Base-by-base conservation (phyloP, 2,329 filamentous ascomycete species). In the Mycosphaerella sp. region DNA sequence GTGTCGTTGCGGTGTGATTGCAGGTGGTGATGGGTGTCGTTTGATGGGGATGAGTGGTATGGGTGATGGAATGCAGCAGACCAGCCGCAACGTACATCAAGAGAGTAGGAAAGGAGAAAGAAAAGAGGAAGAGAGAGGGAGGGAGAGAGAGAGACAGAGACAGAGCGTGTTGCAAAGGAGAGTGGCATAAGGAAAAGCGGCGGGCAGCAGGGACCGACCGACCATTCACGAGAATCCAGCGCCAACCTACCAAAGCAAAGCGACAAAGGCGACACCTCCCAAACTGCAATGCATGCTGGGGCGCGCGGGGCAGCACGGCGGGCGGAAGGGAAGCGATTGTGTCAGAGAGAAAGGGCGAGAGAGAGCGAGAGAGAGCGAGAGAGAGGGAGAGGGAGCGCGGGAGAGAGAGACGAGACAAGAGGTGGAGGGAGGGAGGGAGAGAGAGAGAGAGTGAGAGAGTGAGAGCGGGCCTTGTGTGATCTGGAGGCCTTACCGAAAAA, bases 81-180 rank as follows among this genome's bases (percentile, higher is more conserved):
- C 41, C 51, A 45, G 34, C 21, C 7, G 38, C 29, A 32, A 23
- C 40, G 34, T 36, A 11, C n/a, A 44, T 17, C 40, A 31, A 36
- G 48, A 43, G 36, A 31, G 50, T 34, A 52, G 45, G 54, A 56
- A 56, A 55, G 52, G 36, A 48, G 43, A 50, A 46, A 45, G 45
- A 47, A 53, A 57, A 53, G 45, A 45, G 53, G 45, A 51, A 50
- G 42, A 46, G 58, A 42, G 31, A 21, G 21, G 3, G 21, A 21
- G 21, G 21, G 21, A 21, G 21, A 4, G 21, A 21, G 21, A 4
- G 21, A 4, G 21, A 21, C 2, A 21, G 21, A 21, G 21, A 21
- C 21, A 32, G 43, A 34, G 45, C 45, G 51, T 50, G 45, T 26
- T 38, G 29, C 32, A 39, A 21, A 38, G 31, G 34, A 23, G 12